Conservation (phyloP, 2,329 filamentous ascomycete genomes). For the Lecanoromycetidae sp. region DNA sequence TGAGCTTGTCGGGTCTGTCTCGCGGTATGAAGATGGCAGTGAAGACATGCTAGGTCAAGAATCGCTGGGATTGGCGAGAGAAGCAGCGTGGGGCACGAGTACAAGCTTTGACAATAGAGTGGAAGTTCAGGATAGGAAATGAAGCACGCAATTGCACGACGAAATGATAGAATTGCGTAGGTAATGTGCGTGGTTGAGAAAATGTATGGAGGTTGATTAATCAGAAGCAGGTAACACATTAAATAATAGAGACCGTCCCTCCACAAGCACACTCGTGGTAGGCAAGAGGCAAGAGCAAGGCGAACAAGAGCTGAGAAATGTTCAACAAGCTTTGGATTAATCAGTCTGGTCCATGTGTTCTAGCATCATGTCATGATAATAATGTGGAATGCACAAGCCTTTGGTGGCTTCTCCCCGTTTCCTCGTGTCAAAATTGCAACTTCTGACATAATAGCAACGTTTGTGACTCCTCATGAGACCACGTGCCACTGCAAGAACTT, state of each 20-base stretch:
- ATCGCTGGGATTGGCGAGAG: slow-evolving; percentile 5
- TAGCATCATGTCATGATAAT: slow-evolving; percentile 9
- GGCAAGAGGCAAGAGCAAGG: neutral
- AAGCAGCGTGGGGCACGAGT: neutral
- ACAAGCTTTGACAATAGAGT: neutral
- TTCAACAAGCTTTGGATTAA: slow-evolving; percentile 7
- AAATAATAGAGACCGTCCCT: neutral
- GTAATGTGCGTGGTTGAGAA: neutral
- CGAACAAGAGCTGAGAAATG: slow-evolving; percentile 1
- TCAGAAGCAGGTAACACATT: slow-evolving; percentile 3
- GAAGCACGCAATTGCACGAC: neutral
- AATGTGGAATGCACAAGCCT: neutral
- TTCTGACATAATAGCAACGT: slow-evolving; percentile 12
- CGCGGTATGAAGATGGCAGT: slow-evolving; percentile 11
- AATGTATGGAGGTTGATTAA: neutral
- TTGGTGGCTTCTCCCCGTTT: slow-evolving; percentile 5
- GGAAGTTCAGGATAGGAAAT: neutral
- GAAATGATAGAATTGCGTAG: neutral
- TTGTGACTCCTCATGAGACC: neutral
- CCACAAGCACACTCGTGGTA: neutral
- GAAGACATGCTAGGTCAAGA: slow-evolving; percentile 3
- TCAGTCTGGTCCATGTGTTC: neutral
- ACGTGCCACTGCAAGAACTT: slow-evolving; percentile 5
- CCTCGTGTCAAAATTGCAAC: slow-evolving; percentile 5
- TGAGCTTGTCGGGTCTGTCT: slow-evolving; percentile 11